Percentiles rank a stretch among this genome's conserved stretches.
Conservation (phyloP, 2,329 filamentous ascomycete species). For the Fusarium decemcellulare region DNA sequence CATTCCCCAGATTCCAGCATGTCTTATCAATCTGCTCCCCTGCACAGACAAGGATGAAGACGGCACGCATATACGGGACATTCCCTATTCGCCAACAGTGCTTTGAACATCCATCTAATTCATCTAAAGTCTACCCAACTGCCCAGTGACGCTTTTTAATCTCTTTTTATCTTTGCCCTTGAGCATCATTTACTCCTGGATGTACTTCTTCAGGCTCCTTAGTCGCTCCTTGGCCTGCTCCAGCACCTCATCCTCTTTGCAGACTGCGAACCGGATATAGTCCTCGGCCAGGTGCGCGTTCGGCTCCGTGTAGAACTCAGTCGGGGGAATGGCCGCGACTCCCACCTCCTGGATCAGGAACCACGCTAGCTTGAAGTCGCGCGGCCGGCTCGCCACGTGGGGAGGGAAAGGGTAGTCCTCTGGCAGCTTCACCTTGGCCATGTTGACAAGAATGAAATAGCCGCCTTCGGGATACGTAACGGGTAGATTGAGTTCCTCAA, state of each 20-base stretch:
- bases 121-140: conserved; percentile 19
- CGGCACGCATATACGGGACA: conserved; percentile 1
- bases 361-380: conserved; percentile 96
- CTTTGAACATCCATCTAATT: conserved; percentile 13
- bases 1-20: not conserved
- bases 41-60: conserved; percentile 4
- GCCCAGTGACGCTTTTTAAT: conserved; percentile 6
- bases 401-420: conserved; percentile 88
- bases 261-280: conserved; percentile 95
- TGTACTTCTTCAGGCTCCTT: conserved; percentile 80
- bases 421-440: conserved; percentile 88
- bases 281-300: conserved; percentile 92
- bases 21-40: not conserved
- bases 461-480: conserved; percentile 96
- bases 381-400: conserved; percentile 86
- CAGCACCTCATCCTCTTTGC: conserved; percentile 90
- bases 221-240: conserved; percentile 84
- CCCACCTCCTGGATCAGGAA: conserved; percentile 97
- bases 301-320: conserved; percentile 92
- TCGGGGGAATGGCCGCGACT: conserved; percentile 95
- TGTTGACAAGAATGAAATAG: conserved; percentile 97
- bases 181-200: conserved; percentile 52
- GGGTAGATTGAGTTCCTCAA: conserved; percentile 80
- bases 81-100: not conserved
- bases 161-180: conserved; percentile 2